A percentile compares a stretch with the other conserved stretches of the same genome.
Conservation (phyloP, 768 basidiomycete genomes). For the Sarcodon aspratus region DNA sequence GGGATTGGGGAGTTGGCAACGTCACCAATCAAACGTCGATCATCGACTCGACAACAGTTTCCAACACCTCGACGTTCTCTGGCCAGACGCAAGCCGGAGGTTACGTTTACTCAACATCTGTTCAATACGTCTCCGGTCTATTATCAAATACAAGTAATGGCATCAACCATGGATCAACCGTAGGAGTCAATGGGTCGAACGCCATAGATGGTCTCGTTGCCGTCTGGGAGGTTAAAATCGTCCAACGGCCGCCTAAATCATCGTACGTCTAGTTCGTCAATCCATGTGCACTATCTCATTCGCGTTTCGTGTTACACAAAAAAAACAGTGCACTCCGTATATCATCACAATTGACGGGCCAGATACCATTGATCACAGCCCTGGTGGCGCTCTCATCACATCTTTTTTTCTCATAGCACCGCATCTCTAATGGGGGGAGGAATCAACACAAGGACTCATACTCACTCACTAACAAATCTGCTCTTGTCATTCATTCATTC, state of each 20-base stretch:
- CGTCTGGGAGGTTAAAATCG: slow-evolving; percentile 62
- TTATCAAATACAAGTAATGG: slow-evolving; percentile 58
- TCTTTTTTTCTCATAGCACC: too few relatives aligned
- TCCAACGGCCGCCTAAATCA: slow-evolving; percentile 18
- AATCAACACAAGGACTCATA: too few relatives aligned
- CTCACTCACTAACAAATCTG: too few relatives aligned
- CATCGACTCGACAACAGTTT: slow-evolving; percentile 34
- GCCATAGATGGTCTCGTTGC: slow-evolving; percentile 80
- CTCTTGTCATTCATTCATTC: too few relatives aligned
- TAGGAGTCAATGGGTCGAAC: slow-evolving; percentile 37
- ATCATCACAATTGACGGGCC: too few relatives aligned
- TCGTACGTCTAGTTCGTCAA: slow-evolving; percentile 8
- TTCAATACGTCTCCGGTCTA: slow-evolving; percentile 58
- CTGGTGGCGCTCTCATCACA: too few relatives aligned
- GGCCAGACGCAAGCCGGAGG: slow-evolving; percentile 53
- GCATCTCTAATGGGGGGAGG: too few relatives aligned
- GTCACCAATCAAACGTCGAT: slow-evolving; percentile 40
- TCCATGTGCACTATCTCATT: background rate
- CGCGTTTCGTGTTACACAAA: too few relatives aligned
- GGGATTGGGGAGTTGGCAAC: slow-evolving; percentile 83
- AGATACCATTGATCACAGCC: too few relatives aligned
- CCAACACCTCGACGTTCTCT: slow-evolving; percentile 47
- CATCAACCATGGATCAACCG: slow-evolving; percentile 56
- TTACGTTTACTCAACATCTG: slow-evolving; percentile 65
- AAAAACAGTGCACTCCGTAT: too few relatives aligned